Evolutionary conservation across 2,329 filamentous ascomycete species (phyloP), one percentile per base, ranked within the genome.

Genomic region (Cercospora berteroae): DNA sequence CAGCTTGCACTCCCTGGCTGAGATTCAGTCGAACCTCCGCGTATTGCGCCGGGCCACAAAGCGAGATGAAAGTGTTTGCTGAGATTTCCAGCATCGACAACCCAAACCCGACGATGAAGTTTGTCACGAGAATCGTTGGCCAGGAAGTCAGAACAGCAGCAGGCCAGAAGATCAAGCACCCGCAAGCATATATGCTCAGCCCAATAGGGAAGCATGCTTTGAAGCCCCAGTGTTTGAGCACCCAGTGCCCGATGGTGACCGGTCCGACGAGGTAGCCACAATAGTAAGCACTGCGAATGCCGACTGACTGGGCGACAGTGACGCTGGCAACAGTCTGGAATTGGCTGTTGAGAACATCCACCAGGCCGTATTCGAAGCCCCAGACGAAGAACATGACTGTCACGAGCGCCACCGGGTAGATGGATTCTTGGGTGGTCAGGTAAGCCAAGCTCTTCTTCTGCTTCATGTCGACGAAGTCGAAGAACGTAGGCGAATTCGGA

Each of bases 341-440:
- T 25, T 88, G 87, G 20, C 84, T 85, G 76, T 96, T 96, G 29
- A 97, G 85, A 0, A 89, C 90, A 74, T 95, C 93, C 5, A 97
- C 83, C 1, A 97, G 84, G 0, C 94, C 94, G 73, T 97, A 97
- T 0, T 93, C 93, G 66, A 97, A 90, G 0, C 94, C 94, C 93
- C 93, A 96, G 2, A 97, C 82, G 70, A 96, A 88, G 80, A 97
- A 96, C 0, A 97, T 82, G 6, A 94, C 85, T 1, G 91, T 92
- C 23, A 96, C 92, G 70, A 92, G 83, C 16, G 86, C 84, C 74
- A 91, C 89, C 70, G 92, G 92, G 70, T 88, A 90, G 71, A 91
- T 81, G 0, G 89, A 91, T 69, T 93, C 90, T 10, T 80, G 77
- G 1, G 83, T 83, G 1, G 86, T 87, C 65, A 88, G 86, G 23